Base-by-base conservation (phyloP, 2,329 filamentous ascomycete species). In the Falciphora oryzae region DNA sequence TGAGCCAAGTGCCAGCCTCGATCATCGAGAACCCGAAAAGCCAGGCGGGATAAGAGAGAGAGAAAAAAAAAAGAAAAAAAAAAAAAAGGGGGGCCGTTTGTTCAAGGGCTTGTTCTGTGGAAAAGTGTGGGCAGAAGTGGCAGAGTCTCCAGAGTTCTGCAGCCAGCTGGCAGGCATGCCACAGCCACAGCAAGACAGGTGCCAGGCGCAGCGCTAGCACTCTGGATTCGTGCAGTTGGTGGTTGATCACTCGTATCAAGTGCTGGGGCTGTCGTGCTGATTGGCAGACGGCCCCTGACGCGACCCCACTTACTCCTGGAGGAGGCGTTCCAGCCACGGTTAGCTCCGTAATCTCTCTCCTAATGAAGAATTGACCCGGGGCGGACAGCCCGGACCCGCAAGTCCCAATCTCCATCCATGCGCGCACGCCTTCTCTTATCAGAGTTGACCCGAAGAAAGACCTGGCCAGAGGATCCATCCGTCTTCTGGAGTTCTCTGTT, bases 331-430 rank as follows among this genome's bases (percentile, higher is more conserved):
- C 18, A 53, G 44, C 44, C 57, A 58, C 57, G 28, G 57, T 28
- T 58, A 25, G 57, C 57, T 58, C 57, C 57, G n/a, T 31, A 58
- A 58, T 58, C 57, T 58, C 57, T 58, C 27, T 57, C 56, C 56
- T 27, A 29, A 58, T 58, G 18, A 58, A 25, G 29, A 58, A 57
- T 57, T 57, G n/a, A 8, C 53, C 53, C 22, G n/a, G 25, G 18
- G 13, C 25, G 14, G 25, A n/a, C n/a, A 6, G n/a, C 18, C 56
- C 3, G 57, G 57, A 58, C 57, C 25, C 57, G 57, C 25, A 28
- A 38, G 56, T 57, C 56, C 56, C 27, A 27, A n/a, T 58, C 28
- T 29, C 57, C 27, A 27, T 58, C 57, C 25, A 57, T n/a, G 22
- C n/a, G 25, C 57, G 8, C 57, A 28, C 57, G 25, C 28, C 57